Base-by-base conservation (phyloP, 208 protist species). In the Leishmania amazonensis region DNA sequence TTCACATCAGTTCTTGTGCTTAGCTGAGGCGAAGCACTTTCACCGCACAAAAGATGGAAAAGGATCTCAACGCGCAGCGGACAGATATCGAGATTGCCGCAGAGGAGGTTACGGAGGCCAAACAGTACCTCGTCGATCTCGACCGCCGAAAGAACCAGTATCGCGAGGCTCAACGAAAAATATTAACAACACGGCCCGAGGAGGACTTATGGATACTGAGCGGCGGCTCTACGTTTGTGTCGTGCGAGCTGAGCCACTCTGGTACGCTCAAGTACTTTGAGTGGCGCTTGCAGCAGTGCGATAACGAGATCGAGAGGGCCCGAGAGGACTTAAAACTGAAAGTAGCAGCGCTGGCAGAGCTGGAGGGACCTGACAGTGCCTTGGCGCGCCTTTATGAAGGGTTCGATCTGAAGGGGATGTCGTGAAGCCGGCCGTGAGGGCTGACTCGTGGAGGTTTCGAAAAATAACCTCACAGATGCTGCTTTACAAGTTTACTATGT, bases 61-160 rank as follows among this genome's bases (percentile, higher is more conserved):
- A 81, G 3, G 82, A 89, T 58, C 72, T 79, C n/a, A 79, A 87
- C 68, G 75, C 85, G 19, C 77, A 87, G 42, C 75, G 65, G 47
- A 79, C 85, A 28, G 83, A 91, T 76, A 78, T 89, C 42, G 94
- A 97, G 72, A 76, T 90, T 24, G 91, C 90, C 31, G 89, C 87
- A 3, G 91, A 96, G 71, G 79, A 93, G 40, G 90, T 97, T 1
- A 79, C 78, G 3, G 94, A 94, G 80, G 90, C 89, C 11, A 92
- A 91, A 71, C 87, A 91, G 28, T 88, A 91, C 71, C 83, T 97
- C 17, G 80, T 96, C 17, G 89, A 95, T 64, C 87, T 96, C 28
- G 94, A 97, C 68, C 86, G 92, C 62, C 83, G 91, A 24, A 92
- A 97, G 79, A 90, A 95, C 54, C 94, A 97, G 70, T 93, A 91